Percentiles rank a stretch among this genome's conserved stretches.
Evolutionary conservation across 1,284 basidiomycete genomes (phyloP).

Genomic region (Cutaneotrichosporon curvatum): DNA sequence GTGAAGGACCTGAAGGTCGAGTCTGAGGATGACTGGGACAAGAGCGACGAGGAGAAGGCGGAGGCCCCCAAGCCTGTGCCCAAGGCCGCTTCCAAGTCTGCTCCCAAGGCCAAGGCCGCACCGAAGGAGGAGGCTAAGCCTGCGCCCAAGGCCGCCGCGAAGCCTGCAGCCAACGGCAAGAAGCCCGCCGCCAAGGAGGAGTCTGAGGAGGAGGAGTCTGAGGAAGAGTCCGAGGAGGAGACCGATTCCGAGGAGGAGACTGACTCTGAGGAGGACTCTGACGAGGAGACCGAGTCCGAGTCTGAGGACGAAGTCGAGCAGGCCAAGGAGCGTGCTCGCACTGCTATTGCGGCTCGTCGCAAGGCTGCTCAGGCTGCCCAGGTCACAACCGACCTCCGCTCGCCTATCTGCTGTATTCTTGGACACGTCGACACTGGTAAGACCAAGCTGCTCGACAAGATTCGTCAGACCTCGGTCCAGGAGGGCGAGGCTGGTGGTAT

Average conservation of each 20-base stretch:
- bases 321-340: constrained; percentile 75
- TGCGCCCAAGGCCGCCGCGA: constrained; percentile 20
- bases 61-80: constrained; percentile 35
- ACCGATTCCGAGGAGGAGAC: constrained; percentile 50
- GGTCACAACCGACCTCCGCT: constrained; percentile 83
- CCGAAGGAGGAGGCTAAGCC: constrained; percentile 7
- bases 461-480: constrained; percentile 99
- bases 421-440: constrained; percentile 99
- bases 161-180: constrained; percentile 35
- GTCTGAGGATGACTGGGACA: constrained; percentile 70
- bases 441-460: constrained; percentile 98
- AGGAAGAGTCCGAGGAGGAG: constrained; percentile 45
- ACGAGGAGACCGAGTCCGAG: constrained; percentile 48
- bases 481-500: constrained; percentile 99
- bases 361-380: constrained; percentile 81
- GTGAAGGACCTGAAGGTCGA: constrained; percentile 40
- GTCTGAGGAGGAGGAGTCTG: constrained; percentile 27
- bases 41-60: constrained; percentile 48
- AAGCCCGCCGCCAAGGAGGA: constrained; percentile 22
- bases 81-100: constrained; percentile 11
- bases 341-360: constrained; percentile 70
- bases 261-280: constrained; percentile 35
- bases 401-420: constrained; percentile 98
- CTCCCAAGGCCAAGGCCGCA: constrained; percentile 7
- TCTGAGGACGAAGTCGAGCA: constrained; percentile 62